Evolutionary conservation across 2,329 filamentous ascomycete genomes (phyloP).

Genomic region (Hawksworthiomyces lignivorus): DNA sequence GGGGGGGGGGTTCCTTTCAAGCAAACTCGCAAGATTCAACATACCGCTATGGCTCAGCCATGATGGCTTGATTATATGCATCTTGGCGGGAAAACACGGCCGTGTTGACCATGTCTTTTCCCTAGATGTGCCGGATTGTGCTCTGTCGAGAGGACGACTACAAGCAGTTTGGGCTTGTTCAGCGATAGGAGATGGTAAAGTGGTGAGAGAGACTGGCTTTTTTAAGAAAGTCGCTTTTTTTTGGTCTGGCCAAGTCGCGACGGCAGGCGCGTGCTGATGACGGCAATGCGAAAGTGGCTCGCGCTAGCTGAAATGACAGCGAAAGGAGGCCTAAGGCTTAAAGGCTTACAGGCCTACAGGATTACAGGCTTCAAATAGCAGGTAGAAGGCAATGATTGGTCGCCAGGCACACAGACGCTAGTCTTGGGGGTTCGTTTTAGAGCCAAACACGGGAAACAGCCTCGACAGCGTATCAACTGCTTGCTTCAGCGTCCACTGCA

Average conservation of each 20-base stretch:
- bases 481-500: too few species aligned
- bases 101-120: slow-evolving; percentile 15
- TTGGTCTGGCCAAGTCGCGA: background rate
- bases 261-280: background rate
- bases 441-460: too few species aligned
- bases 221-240: background rate
- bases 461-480: too few species aligned
- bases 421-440: too few species aligned
- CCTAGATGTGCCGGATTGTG: slow-evolving; percentile 4
- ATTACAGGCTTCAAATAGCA: too few species aligned
- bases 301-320: slow-evolving; percentile 1
- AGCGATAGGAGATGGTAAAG: background rate
- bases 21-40: too few species aligned
- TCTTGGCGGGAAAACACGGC: slow-evolving; percentile 29
- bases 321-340: too few species aligned
- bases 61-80: slow-evolving; percentile 88
- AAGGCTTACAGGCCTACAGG: too few species aligned
- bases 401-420: too few species aligned
- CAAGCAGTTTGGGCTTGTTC: background rate
- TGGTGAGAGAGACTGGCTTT: background rate
- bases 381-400: background rate
- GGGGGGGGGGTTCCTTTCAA: too few species aligned
- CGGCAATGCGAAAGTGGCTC: background rate
- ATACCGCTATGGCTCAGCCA: slow-evolving; percentile 91
- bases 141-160: background rate